A percentile compares a stretch with the other conserved stretches of the same genome.
Evolutionary conservation across 1,139 yeast genomes (phyloP).

Genomic region (Candida glucosophila): DNA sequence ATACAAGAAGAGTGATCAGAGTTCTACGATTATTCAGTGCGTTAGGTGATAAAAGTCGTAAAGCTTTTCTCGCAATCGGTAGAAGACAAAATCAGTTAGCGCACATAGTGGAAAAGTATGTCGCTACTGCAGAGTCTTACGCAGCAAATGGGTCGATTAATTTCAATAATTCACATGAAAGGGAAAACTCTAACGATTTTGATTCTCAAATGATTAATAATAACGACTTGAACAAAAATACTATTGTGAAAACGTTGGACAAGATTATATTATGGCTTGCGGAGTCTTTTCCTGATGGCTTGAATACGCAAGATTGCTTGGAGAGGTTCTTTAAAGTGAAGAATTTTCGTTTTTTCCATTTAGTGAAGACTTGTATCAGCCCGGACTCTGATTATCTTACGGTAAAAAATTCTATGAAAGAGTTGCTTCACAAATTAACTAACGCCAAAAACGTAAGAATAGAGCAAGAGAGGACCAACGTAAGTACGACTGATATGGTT

Average conservation of each 20-base stretch:
- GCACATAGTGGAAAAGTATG: slow-evolving; percentile 25
- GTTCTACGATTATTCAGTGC: slow-evolving; percentile 39
- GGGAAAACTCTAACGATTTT: slow-evolving; percentile 11
- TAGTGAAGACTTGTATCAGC: slow-evolving; percentile 46
- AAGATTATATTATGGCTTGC: slow-evolving; percentile 62
- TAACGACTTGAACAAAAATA: slow-evolving; percentile 10
- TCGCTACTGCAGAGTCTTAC: slow-evolving; percentile 26
- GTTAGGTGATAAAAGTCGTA: slow-evolving; percentile 50
- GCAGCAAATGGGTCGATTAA: slow-evolving; percentile 11
- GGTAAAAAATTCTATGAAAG: slow-evolving; percentile 53
- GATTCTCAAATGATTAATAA: slow-evolving; percentile 13
- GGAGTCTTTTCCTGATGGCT: slow-evolving; percentile 45
- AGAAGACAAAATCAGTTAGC: slow-evolving; percentile 60
- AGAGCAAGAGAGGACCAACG: slow-evolving; percentile 25
- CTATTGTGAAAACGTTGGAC: slow-evolving; percentile 29
- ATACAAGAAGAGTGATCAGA: slow-evolving; percentile 41
- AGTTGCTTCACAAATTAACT: slow-evolving; percentile 43
- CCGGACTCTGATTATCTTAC: slow-evolving; percentile 55
- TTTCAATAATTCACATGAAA: slow-evolving; percentile 27
- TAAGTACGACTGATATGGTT: slow-evolving; percentile 42
- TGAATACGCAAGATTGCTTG: slow-evolving; percentile 39
- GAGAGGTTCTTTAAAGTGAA: slow-evolving; percentile 44
- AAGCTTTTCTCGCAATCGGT: slow-evolving; percentile 61
- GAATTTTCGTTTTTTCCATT: slow-evolving; percentile 48
- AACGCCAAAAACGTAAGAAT: slow-evolving; percentile 42